These are phyloP conservation scores for Alternaria sp. DNA, from an alignment of 2,329 filamentous ascomycete species.

Conservation along the genomic window DNA sequence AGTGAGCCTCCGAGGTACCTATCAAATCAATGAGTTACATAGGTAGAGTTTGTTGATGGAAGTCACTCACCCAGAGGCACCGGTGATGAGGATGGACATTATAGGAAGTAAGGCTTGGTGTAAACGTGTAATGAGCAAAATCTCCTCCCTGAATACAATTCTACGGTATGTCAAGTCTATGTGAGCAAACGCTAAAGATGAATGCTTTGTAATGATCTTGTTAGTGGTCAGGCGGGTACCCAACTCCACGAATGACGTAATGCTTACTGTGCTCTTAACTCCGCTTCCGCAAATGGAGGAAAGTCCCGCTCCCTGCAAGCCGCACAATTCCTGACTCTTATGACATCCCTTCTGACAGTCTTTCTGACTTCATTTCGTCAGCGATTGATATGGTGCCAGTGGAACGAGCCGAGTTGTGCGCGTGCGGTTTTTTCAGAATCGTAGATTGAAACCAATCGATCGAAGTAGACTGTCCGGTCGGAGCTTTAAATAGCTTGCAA, in stretches of 20 bases:
- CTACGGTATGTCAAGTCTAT: too few species aligned
- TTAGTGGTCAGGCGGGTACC: not conserved
- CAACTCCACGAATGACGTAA: not conserved
- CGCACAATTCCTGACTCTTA: too few species aligned
- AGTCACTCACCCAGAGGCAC: not conserved
- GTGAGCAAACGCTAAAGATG: not conserved
- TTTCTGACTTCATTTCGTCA: not conserved
- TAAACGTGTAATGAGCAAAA: not conserved
- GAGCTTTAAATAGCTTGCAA: too few species aligned
- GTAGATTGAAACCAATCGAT: too few species aligned
- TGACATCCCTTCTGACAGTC: not conserved
- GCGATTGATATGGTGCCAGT: not conserved
- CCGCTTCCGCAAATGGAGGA: not conserved
- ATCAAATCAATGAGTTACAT: not conserved
- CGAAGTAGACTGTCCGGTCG: too few species aligned
- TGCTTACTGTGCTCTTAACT: not conserved
- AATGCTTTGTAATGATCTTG: not conserved
- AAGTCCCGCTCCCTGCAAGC: not conserved
- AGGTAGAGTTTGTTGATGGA: not conserved
- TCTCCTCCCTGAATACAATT: too few species aligned
- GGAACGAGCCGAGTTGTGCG: too few species aligned
- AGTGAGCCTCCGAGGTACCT: slow-evolving; percentile 63
- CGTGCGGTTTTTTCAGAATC: too few species aligned
- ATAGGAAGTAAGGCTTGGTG: not conserved
- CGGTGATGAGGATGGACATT: not conserved